phyloP scores from a whole-genome alignment of 768 basidiomycete genomes.

The Mycena sanguinolenta region DNA sequence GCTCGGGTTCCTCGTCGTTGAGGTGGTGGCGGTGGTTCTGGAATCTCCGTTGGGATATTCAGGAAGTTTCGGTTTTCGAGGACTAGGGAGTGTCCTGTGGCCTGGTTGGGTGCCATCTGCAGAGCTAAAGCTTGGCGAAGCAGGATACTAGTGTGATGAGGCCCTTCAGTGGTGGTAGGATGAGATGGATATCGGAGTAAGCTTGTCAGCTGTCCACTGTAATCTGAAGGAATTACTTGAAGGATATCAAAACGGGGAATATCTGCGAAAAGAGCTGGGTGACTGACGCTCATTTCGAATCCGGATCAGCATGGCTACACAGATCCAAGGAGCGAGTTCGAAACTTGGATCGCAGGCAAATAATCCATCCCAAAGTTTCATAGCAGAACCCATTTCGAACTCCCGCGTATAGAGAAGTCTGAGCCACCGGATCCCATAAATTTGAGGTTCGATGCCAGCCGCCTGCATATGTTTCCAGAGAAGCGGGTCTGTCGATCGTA shows the following conservation, averaged over 20 bases:
- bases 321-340: conserved; percentile 86
- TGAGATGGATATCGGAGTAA: conserved; percentile 88
- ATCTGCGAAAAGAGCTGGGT: neutral
- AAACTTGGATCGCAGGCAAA: conserved; percentile 90
- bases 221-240: conserved; percentile 88
- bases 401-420: conserved; percentile 94
- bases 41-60: conserved; percentile 78
- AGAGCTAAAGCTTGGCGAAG: conserved; percentile 87
- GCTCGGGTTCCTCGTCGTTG: conserved; percentile 52
- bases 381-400: conserved; percentile 82
- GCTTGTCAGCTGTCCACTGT: conserved; percentile 85
- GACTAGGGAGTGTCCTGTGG: conserved; percentile 82
- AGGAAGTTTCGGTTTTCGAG: conserved; percentile 87
- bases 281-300: conserved; percentile 90
- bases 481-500: conserved; percentile 84
- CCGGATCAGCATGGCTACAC: conserved; percentile 94
- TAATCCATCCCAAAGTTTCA: conserved; percentile 96
- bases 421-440: conserved; percentile 97
- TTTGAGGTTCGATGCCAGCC: conserved; percentile 93
- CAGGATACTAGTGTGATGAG: conserved; percentile 76
- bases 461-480: conserved; percentile 82
- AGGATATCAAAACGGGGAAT: conserved; percentile 32
- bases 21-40: conserved; percentile 57
- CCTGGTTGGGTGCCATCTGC: conserved; percentile 78
- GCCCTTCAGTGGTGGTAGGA: conserved; percentile 53